Base-by-base conservation (phyloP, 129 eudicot species). In the Flaveria trinervia region DNA sequence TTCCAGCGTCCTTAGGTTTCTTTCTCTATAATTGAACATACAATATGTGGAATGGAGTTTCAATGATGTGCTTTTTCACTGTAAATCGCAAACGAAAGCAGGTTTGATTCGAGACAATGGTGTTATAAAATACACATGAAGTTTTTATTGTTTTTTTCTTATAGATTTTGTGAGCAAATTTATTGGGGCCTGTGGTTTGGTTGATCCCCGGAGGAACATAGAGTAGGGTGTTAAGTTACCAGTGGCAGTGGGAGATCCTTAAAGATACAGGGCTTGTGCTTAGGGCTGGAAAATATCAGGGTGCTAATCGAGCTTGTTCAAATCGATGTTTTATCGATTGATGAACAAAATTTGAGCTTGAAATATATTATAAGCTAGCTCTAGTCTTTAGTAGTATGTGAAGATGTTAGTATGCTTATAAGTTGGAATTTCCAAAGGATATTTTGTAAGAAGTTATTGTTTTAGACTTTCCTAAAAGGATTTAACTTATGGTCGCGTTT, bases 61-160 rank as follows among this genome's bases (percentile, higher is more conserved):
- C 22, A 48, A 7, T 17, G 41, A 57, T 20, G 25, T n/a, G 15
- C 16, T 75, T 17, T 62, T 75, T 39, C 9, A 64, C 52, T 62
- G 61, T n/a, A 66, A 25, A 28, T 76, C 20, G 72, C 52, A 50
- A 46, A 30, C 15, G 45, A 46, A 62, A 62, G 9, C 62, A 23
- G 48, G 14, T 3, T 57, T 41, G 44, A 41, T 20, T 73, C 59
- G 78, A 57, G 26, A 16, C 14, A 25, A 22, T 45, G 46, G 59
- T 62, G 16, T 41, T 12, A 56, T 56, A 18, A 18, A 36, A 2
- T 43, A 56, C 52, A 56, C 3, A 73, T 72, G 17, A 73, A 13
- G 41, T 2, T 20, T 39, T 73, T 15, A 15, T 56, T 73, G 23
- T 39, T 22, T 57, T 50, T 49, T 10, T 49, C 10, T 49, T 16